Evolutionary conservation across 78 protist species (phyloP), one percentile per base, ranked within the genome.

Genomic region (Dictyostelium firmibasis): DNA sequence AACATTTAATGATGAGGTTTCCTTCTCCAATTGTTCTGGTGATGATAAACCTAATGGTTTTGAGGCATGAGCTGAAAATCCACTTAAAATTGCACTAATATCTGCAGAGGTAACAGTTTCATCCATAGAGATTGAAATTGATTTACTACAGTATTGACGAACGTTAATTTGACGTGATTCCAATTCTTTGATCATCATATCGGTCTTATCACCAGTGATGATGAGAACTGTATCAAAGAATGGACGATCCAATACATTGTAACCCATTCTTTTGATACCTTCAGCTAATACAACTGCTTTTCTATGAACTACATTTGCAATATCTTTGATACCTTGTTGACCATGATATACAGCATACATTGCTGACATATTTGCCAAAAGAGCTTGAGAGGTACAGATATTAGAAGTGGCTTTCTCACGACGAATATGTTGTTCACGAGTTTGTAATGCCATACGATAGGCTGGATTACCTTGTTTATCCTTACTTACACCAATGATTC

Each of bases 321-420:
- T 99, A 5, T 25, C 81, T 82, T 81, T 97, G 23, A 98, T 88
- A 20, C 99, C 99, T 62, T 96, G 82, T 16, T 99, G 99, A 6
- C 99, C 99, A 92, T 99, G 99, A 96, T 98, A 99, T 76, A 99
- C 91, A 14, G 97, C 98, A 86, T 99, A 99, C 93, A 98, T 86
- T 84, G 98, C 99, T 33, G 99, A 82, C 85, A 98, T 93, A 96
- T 99, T 98, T 23, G 99, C 99, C 20, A 99, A 95, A 27, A 99
- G 98, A 1, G 99, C 99, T 96, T 98, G 99, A 14, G 99, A 99
- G 9, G 99, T 99, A 97, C 99, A 99, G 41, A 99, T 98, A 97
- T 99, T 99, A 29, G 98, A 93, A 0, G 98, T 97, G 47, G 99
- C 99, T 81, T 94, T 96, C 74, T 97, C 99, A 47, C 98, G 95